Conservation (phyloP, 2,329 filamentous ascomycete genomes). For the Alternaria gaisen region DNA sequence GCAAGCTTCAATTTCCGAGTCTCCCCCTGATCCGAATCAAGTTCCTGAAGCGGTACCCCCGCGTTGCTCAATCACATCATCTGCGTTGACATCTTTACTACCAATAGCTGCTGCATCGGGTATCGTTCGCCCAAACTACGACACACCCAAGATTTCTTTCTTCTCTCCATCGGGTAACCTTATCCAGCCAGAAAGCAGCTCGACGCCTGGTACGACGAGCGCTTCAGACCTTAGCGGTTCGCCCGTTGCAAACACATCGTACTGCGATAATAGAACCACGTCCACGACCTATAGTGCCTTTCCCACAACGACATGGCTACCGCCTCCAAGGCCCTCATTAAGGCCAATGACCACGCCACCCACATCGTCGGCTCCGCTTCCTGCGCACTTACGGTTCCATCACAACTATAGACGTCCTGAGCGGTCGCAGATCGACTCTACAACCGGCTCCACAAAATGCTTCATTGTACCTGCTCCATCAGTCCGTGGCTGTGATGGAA, state of each 20-base stretch:
- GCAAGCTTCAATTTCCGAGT: slow-evolving; percentile 22
- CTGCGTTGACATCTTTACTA: slow-evolving; percentile 47
- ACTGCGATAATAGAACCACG: slow-evolving; percentile 19
- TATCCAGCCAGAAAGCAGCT: slow-evolving; percentile 38
- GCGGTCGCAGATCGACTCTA: slow-evolving; percentile 27
- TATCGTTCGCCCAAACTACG: slow-evolving; percentile 41
- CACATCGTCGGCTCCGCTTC: slow-evolving; percentile 28
- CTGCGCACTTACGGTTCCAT: slow-evolving; percentile 32
- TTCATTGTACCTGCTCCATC: slow-evolving; percentile 16
- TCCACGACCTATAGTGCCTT: slow-evolving; percentile 12
- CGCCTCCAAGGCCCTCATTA: slow-evolving; percentile 28
- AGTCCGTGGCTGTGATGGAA: slow-evolving; percentile 42
- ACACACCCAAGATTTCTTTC: slow-evolving; percentile 43
- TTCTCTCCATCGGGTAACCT: slow-evolving; percentile 48
- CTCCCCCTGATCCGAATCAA: slow-evolving; percentile 14
- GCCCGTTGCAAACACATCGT: slow-evolving; percentile 16
- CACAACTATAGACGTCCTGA: slow-evolving; percentile 31
- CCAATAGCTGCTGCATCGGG: slow-evolving; percentile 50
- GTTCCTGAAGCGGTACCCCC: slow-evolving; percentile 5
- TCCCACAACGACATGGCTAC: slow-evolving; percentile 17
- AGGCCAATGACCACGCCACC: slow-evolving; percentile 35
- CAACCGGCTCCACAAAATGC: slow-evolving; percentile 19
- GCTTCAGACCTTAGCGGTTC: slow-evolving; percentile 15
- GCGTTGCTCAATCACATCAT: slow-evolving; percentile 42
- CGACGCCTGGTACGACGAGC: slow-evolving; percentile 20